Conservation (phyloP, 2,329 filamentous ascomycete genomes). For the Paecilomyces variotii region DNA sequence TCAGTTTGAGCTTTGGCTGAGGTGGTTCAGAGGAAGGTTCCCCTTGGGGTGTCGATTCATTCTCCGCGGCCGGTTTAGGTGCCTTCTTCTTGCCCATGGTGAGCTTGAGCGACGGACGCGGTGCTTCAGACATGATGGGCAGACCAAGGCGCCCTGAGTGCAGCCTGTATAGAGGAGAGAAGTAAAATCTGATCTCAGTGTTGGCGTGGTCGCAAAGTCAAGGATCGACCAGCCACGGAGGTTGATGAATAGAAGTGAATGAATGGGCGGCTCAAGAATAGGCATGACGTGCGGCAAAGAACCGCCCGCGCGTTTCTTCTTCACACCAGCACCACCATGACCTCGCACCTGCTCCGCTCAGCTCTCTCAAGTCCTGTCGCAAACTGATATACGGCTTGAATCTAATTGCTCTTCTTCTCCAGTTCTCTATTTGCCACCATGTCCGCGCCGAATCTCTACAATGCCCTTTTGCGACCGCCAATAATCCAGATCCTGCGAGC, state of each 20-base stretch:
- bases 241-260: background rate
- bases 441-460: constrained; percentile 49
- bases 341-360: background rate
- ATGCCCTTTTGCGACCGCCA: constrained; percentile 75
- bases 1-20: constrained; percentile 35
- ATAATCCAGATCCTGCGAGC: constrained; percentile 88
- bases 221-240: background rate
- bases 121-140: constrained; percentile 26
- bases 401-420: background rate
- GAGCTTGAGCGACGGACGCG: constrained; percentile 32
- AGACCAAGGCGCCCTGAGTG: background rate
- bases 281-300: background rate
- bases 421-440: constrained; percentile 19
- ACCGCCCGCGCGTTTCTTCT: background rate
- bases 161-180: background rate
- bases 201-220: background rate
- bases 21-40: constrained; percentile 15
- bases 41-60: constrained; percentile 8
- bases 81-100: constrained; percentile 33
- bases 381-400: background rate
- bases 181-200: background rate
- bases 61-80: constrained; percentile 11
- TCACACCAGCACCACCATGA: background rate
- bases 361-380: background rate
- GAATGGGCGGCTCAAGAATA: constrained; percentile 1